Percentiles rank a stretch among this genome's conserved stretches.
Evolutionary conservation across 352 stramenopile genomes (phyloP).

Genomic region (Phytopythium oedochilum): DNA sequence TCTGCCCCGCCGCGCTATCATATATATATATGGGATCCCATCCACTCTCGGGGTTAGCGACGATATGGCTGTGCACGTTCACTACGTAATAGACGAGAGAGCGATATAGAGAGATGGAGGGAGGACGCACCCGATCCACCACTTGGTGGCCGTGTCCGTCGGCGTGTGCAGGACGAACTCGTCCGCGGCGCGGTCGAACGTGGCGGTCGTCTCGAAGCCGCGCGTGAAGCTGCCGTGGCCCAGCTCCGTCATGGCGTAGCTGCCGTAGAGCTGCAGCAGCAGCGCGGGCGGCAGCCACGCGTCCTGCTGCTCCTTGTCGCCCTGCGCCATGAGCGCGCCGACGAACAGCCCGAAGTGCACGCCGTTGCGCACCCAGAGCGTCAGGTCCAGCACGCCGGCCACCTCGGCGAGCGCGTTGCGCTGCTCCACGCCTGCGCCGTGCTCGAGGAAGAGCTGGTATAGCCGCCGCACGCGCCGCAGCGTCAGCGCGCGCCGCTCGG

Average conservation of each 20-base stretch:
- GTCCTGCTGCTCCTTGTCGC: constrained; percentile 75
- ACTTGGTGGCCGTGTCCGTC: constrained; percentile 94
- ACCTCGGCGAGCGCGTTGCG: constrained; percentile 60
- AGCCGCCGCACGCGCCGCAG: constrained; percentile 48
- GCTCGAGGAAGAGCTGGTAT: constrained; percentile 58
- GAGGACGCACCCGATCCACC: constrained; percentile 86
- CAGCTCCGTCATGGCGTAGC: constrained; percentile 91
- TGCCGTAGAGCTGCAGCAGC: constrained; percentile 80
- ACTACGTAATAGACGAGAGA: background rate
- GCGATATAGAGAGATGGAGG: background rate
- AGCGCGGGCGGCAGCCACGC: constrained; percentile 71
- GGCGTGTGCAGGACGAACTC: constrained; percentile 96
- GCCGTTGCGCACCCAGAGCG: constrained; percentile 64
- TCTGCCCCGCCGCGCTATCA: constrained; percentile 81
- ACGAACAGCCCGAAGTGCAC: constrained; percentile 86
- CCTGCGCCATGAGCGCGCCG: constrained; percentile 66
- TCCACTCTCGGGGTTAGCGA: background rate
- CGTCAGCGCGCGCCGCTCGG: constrained; percentile 41
- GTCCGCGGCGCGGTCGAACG: constrained; percentile 83
- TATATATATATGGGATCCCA: background rate
- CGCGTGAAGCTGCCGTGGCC: constrained; percentile 86
- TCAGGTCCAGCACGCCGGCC: constrained; percentile 61
- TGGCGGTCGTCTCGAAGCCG: constrained; percentile 94
- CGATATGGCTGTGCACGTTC: no score
- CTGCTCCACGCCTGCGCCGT: constrained; percentile 44